Evolutionary conservation across 805 yeast genomes (phyloP), one percentile per base, ranked within the genome.

Genomic region (Yarrowia sp.): DNA sequence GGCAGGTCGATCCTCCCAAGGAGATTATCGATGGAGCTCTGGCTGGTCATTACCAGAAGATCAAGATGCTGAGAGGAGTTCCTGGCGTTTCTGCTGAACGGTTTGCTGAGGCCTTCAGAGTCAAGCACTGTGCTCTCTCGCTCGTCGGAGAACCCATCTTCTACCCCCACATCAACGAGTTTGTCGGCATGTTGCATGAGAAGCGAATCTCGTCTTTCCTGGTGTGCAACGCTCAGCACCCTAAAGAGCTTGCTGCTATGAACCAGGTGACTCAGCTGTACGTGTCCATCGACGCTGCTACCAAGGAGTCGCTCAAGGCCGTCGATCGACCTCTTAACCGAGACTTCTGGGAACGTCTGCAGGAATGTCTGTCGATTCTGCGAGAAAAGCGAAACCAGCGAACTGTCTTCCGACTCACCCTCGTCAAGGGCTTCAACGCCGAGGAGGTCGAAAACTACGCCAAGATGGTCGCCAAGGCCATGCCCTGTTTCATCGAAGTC

Each of bases 201-300:
- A 84, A 87, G 75, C 89, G 85, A 49, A 93, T 92, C 56, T 90
- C 97, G 2, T 88, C 95, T 66, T 92, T 92, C 77, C 82, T 92
- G 74, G 98, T 92, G 12, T 93, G 98, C 80, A 92, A 92, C 76
- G 98, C 98, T 9, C 98, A 92, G 80, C 98, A 92, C 78, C 98
- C 98, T 3, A 92, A 89, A 65, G 90, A 92, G 71, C 81, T 92
- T 72, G 86, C 84, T 26, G 82, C 83, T 2, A 81, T 92, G 74
- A 79, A 84, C 40, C 89, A 88, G 74, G 97, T 92, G 9, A 92
- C 98, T 0, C 98, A 92, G 79, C 82, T 92, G 55, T 92, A 92
- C 75, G 97, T 92, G 19, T 90, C 97, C 58, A 92, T 92, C 73
- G 98, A 92, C 81, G 97, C 98, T 0, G 89, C 97, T n/a, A 89